Evolutionary conservation across 129 eudicot genomes (phyloP).

Genomic region (Ambrosia trifida): DNA sequence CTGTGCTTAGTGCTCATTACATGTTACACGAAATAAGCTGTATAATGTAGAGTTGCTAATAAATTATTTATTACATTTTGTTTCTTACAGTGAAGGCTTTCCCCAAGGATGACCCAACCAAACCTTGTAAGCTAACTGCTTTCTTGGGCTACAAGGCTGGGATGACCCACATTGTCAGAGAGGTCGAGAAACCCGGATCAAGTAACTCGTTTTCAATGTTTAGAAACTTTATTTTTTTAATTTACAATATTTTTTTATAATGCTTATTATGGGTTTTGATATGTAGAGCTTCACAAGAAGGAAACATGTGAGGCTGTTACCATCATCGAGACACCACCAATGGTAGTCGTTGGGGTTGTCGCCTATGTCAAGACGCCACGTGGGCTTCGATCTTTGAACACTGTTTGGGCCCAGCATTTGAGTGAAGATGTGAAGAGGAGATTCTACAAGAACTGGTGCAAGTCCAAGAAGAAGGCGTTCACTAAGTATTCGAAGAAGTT

Average conservation of each 20-base stretch:
- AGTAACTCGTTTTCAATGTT: slow-evolving; percentile 21
- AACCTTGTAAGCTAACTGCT: slow-evolving; percentile 50
- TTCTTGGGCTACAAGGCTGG: slow-evolving; percentile 63
- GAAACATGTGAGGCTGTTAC: slow-evolving; percentile 82
- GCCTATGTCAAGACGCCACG: slow-evolving; percentile 68
- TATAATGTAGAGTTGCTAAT: neutral
- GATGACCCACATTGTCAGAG: slow-evolving; percentile 55
- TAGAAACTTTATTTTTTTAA: neutral
- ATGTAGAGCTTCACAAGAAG: slow-evolving; percentile 75
- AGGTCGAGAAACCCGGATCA: slow-evolving; percentile 58
- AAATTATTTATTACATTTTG: neutral
- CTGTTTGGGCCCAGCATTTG: slow-evolving; percentile 81
- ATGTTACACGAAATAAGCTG: neutral
- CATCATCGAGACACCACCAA: slow-evolving; percentile 71
- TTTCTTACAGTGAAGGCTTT: slow-evolving; percentile 47
- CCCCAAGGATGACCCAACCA: slow-evolving; percentile 53
- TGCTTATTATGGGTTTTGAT: neutral
- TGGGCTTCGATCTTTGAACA: slow-evolving; percentile 59
- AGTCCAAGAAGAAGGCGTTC: slow-evolving; percentile 79
- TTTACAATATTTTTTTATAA: neutral
- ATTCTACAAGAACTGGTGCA: slow-evolving; percentile 80
- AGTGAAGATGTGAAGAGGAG: slow-evolving; percentile 72
- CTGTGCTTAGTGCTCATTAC: neutral
- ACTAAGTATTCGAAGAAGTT: slow-evolving; percentile 63
- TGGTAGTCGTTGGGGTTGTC: slow-evolving; percentile 79